Evolutionary conservation across 2,329 filamentous ascomycete genomes (phyloP), one percentile per base, ranked within the genome.

Genomic region (Fusarium dimerum): DNA sequence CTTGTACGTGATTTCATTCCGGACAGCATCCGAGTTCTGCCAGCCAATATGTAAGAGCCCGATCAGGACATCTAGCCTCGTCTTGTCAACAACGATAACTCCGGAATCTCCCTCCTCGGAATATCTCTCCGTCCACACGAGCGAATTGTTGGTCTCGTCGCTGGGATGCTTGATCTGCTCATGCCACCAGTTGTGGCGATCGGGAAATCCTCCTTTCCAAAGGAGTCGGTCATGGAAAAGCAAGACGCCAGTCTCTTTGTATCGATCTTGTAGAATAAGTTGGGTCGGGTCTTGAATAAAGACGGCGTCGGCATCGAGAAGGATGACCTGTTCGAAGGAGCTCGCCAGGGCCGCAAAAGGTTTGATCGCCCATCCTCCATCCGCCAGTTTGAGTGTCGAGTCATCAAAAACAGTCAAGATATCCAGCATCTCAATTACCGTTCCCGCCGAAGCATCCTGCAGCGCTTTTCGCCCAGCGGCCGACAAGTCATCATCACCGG

Each of bases 31-130:
- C 2, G 69, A 71, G 46, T 78, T 78, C 56, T 78, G 75, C 76
- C 75, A 78, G n/a, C 66, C 71, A 0, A 67, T 61, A 43, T 77
- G 76, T 8, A 78, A 57, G 2, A 78, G 59, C 0, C 67, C 75
- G 11, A 73, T 64, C 12, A 78, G 40, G 3, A 76, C 64, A 1
- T 68, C 62, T 0, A 70, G 52, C 1, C 72, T 65, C 0, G 66
- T 57, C 57, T 78, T 78, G 53, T 78, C 67, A 0, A 77, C 54
- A 1, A 75, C 69, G 2, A 77, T 72, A 4, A 75, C 60, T 1
- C 75, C 74, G 0, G 73, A 75, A 50, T 78, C 75, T 0, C 63
- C 69, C 48, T 78, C 75, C 49, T 77, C 74, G 16, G 72, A 67
- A 13, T 73, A 76, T 5, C 66, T 62, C 8, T 76, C 65, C 0